Base-by-base conservation (phyloP, 768 basidiomycete species). In the Sutorius australiensis region DNA sequence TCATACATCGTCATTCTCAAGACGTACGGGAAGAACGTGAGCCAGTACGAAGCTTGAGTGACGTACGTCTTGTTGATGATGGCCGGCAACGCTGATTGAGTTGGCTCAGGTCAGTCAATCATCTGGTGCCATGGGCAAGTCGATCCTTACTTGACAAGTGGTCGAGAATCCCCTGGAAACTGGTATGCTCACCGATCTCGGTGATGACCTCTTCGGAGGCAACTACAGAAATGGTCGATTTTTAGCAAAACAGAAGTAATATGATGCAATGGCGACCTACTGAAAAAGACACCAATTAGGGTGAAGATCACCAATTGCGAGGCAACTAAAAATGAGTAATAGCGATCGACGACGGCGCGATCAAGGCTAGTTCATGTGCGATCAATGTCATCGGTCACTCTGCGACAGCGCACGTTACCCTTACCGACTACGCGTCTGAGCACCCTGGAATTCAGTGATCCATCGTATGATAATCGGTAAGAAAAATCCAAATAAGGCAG, bases 241-340 rank as follows among this genome's bases (percentile, higher is more conserved):
- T 9, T 44, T 42, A 12, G 1, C 5, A 1, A 45, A 36, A 13
- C 1, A 6, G n/a, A 42, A 34, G 24, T 21, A 3, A 21, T 21
- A 49, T 21, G 40, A 12, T 48, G 37, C 9, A 34, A 2, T 10
- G 10, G 45, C 28, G n/a, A 76, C 86, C 60, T 52, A 90, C 89
- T 85, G 74, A 93, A 94, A 51, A 86, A 77, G 44, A 95, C 94
- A 60, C 92, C 90, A 55, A 98, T 85, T 53, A 95, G 71, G 14
- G 92, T 95, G 77, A 98, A 99, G 71, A 98, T 84, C 56, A 99
- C 77, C 62, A 99, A 73, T 67, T 98, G 94, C 46, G 89, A 91
- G 71, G 97, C 87, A 53, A 98, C 84, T 70, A 98, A 77, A 80
- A 99, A 98, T 1, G 89, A 78, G 65, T 87, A 98, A 72, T 98